Evolutionary conservation across 306 rosid species (phyloP).

Genomic region (Casuarina cunninghamiana): DNA sequence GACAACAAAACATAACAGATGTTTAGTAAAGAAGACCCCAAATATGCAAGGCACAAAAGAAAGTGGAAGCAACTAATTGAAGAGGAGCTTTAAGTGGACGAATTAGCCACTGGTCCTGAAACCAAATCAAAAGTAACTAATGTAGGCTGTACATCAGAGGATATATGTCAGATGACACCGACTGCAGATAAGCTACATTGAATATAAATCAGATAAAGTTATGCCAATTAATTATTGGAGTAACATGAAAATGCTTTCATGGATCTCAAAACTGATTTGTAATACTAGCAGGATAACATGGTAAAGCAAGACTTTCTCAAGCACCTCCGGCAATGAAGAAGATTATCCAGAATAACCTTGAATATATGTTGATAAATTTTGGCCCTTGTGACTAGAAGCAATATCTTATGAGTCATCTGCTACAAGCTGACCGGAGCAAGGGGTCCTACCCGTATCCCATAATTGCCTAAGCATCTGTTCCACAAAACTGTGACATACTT

Average conservation of each 20-base stretch:
- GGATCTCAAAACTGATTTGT: neutral
- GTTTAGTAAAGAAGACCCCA: neutral
- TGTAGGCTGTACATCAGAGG: neutral
- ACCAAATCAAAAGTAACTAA: neutral
- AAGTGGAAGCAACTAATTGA: neutral
- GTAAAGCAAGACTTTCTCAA: neutral
- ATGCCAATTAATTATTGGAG: neutral
- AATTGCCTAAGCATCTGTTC: neutral
- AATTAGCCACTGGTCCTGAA: neutral
- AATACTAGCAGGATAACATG: neutral
- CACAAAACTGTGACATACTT: neutral
- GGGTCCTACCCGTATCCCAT: neutral
- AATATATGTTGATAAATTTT: neutral
- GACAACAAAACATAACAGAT: neutral
- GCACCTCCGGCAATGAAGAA: neutral
- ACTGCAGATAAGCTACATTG: neutral
- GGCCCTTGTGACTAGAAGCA: neutral
- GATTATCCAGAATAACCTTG: neutral
- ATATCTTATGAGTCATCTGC: neutral
- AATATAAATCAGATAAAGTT: neutral
- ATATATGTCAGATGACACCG: neutral
- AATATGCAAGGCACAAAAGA: neutral
- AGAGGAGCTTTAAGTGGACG: neutral
- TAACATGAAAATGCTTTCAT: neutral
- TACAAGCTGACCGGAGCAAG: neutral